Conservation (phyloP, 1,284 basidiomycete species). For the Puccinia triticina region DNA sequence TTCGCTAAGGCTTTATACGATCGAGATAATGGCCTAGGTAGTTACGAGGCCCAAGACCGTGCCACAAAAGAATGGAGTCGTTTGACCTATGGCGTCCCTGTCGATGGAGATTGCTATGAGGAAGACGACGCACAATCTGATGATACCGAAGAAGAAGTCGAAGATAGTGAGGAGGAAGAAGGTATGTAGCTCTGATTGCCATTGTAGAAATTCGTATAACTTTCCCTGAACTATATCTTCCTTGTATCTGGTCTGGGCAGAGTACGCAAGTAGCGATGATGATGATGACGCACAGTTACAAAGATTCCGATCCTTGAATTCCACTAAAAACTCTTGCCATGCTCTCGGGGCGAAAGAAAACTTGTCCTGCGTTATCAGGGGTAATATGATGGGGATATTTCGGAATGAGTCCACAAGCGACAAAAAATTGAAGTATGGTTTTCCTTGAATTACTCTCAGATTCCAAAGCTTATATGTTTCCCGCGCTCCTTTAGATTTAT, state of each 20-base stretch:
- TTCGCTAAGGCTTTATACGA: slow-evolving; percentile 47
- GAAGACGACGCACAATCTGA: slow-evolving; percentile 59
- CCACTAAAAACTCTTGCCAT: slow-evolving; percentile 76
- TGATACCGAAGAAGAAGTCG: slow-evolving; percentile 57
- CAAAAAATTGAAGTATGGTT: slow-evolving; percentile 34
- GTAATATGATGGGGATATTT: slow-evolving; percentile 97
- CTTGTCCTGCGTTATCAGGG: slow-evolving; percentile 91
- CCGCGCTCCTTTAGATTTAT: slow-evolving; percentile 16
- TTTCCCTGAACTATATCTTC: neutral
- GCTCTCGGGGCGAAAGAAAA: slow-evolving; percentile 96
- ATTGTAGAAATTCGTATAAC: neutral
- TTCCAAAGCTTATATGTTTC: slow-evolving; percentile 64
- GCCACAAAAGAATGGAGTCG: slow-evolving; percentile 53
- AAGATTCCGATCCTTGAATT: slow-evolving; percentile 55
- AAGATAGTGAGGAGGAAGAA: slow-evolving; percentile 31
- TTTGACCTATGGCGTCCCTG: slow-evolving; percentile 83
- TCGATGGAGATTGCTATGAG: slow-evolving; percentile 64
- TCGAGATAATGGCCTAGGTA: slow-evolving; percentile 40
- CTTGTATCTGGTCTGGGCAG: neutral
- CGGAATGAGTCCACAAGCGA: slow-evolving; percentile 71
- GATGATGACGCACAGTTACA: slow-evolving; percentile 21
- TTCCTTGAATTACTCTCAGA: too few relatives aligned
- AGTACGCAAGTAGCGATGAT: slow-evolving; percentile 12
- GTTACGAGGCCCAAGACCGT: slow-evolving; percentile 13
- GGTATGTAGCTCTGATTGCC: neutral